Evolutionary conservation across 2,329 filamentous ascomycete genomes (phyloP), one percentile per base, ranked within the genome.

Genomic region (Hypoxylon rubiginosum): DNA sequence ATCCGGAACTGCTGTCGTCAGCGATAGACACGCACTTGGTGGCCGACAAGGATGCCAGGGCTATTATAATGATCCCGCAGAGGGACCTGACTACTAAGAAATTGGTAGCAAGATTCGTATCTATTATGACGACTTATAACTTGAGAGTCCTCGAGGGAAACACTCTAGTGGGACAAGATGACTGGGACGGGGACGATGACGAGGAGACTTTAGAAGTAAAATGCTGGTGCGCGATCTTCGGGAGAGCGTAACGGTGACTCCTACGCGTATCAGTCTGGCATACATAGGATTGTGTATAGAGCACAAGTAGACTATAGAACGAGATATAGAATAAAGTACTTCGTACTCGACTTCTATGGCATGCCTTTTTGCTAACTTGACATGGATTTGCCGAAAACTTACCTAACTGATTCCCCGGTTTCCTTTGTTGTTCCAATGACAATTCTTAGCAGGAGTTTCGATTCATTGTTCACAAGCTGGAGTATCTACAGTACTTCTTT

Each of bases 1-100:
- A 98, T 75, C 93, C 95, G 0, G 80, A 78, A 2, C 87, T 96
- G 73, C 85, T 98, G 21, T 89, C 90, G 0, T 83, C 88, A 13
- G 90, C 92, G 13, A 89, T 98, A 48, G 79, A 84, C 9, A 80
- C 85, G 41, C 93, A 94, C 79, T 83, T 97, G 10, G 85, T 84
- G 8, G 79, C 82, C 13, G 83, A 82, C 2, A 60, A 77, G 0
- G 81, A 85, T 28, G 87, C 92, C 1, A 85, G 91, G 36, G 91
- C 91, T 1, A 83, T 97, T 10, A 82, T 96, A 48, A 95, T 97
- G 81, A 88, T 97, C 46, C 95, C 95, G 0, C 83, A 93, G 58
- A 85, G 96, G 39, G 91, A 94, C 67, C 84, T 85, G 8, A 91
- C 90, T 66, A 88, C 88, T 1, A 80, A 85, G 41, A 79, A 79